Conservation (phyloP, 805 yeast genomes). For the Candida odintsovae region DNA sequence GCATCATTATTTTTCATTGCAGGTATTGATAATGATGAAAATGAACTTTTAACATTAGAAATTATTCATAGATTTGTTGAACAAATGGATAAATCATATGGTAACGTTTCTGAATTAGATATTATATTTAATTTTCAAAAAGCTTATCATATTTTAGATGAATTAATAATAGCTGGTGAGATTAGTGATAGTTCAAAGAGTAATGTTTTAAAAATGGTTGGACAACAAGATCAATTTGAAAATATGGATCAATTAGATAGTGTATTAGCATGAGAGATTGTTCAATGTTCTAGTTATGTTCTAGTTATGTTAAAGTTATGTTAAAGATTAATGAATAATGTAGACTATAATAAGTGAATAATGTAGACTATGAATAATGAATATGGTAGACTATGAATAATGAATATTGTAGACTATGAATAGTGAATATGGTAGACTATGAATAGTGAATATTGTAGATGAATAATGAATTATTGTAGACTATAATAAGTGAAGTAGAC, state of each 20-base stretch:
- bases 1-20: slow-evolving; percentile 89
- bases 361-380: too few species aligned
- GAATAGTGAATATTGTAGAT: too few species aligned
- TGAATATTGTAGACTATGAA: too few species aligned
- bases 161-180: slow-evolving; percentile 82
- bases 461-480: too few species aligned
- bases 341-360: too few species aligned
- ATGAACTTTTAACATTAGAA: slow-evolving; percentile 82
- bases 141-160: slow-evolving; percentile 90
- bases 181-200: slow-evolving; percentile 76
- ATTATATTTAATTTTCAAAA: slow-evolving; percentile 93
- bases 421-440: too few species aligned
- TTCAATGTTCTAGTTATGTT: too few species aligned
- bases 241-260: slow-evolving; percentile 57
- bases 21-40: slow-evolving; percentile 78
- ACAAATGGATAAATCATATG: slow-evolving; percentile 92
- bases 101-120: slow-evolving; percentile 94
- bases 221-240: slow-evolving; percentile 85
- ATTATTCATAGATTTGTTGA: slow-evolving; percentile 91
- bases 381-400: too few species aligned
- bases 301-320: too few species aligned
- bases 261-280: slow-evolving; percentile 27
- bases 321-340: too few species aligned
- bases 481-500: too few species aligned
- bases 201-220: slow-evolving; percentile 71